Evolutionary conservation across 2,329 filamentous ascomycete genomes (phyloP).

Genomic region (Lojkania enalia): DNA sequence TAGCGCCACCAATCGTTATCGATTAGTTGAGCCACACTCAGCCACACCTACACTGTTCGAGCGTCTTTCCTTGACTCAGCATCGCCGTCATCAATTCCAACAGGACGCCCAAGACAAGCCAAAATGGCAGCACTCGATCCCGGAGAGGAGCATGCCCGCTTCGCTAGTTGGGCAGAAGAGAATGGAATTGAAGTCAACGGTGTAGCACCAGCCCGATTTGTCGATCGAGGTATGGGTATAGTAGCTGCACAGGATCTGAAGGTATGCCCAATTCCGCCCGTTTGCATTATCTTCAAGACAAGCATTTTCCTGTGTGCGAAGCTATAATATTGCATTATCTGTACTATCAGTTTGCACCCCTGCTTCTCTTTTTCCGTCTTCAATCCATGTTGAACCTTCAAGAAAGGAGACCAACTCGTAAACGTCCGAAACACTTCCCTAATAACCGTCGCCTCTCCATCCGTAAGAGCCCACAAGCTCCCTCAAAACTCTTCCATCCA

Average conservation of each 20-base stretch:
- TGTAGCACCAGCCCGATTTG: conserved; percentile 67
- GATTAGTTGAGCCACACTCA: no score
- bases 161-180: conserved; percentile 68
- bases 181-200: conserved; percentile 69
- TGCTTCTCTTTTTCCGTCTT: no score
- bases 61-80: no score
- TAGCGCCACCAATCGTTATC: conserved; percentile 14
- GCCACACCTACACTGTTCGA: no score
- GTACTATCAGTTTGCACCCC: background rate
- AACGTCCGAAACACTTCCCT: conserved; percentile 66
- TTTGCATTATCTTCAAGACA: no score
- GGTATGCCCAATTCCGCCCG: no score
- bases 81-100: no score
- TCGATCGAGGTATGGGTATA: conserved; percentile 76
- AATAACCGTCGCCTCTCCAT: conserved; percentile 62
- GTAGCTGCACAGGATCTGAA: conserved; percentile 68
- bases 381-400: conserved; percentile 24
- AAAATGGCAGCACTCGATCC: conserved; percentile 39
- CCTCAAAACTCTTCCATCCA: conserved; percentile 65
- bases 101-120: no score
- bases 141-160: conserved; percentile 53
- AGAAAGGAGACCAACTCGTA: conserved; percentile 66
- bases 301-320: no score
- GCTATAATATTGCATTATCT: background rate
- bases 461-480: conserved; percentile 55